Evolutionary conservation across 2,329 filamentous ascomycete species (phyloP), one percentile per base, ranked within the genome.

Genomic region (Scedosporium dehoogii): DNA sequence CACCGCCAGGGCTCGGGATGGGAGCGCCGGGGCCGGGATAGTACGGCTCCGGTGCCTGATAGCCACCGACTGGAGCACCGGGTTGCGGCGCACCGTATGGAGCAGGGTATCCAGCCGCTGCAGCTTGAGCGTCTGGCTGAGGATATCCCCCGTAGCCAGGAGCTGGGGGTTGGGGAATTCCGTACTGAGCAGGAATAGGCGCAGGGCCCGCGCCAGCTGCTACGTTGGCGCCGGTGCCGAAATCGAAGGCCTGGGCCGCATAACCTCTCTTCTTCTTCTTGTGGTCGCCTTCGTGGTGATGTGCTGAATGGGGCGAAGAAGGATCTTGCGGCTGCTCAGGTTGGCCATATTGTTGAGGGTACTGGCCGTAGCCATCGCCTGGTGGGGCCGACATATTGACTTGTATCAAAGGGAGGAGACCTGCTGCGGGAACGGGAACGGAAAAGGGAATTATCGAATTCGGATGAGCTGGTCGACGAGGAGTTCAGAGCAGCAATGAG

Each of bases 251-350:
- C 75, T 96, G 90, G 63, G 91, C 91, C 62, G 94, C 94, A 79
- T 97, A 97, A 63, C 90, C 88, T 80, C 92, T 85, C 84, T 96
- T 96, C 85, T 96, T 97, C 80, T 92, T 92, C 74, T 84, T 87
- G 66, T 78, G 81, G 57, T 79, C 78, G 53, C 80, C 79, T 33
- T 75, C 70, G 53, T 44, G 33, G n/a, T 48, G 42, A 75, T 69
- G 10, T 72, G 70, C 51, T 73, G 73, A 55, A 69, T 71, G 57
- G 73, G 66, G 62, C 76, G 74, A 60, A 68, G 71, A 63, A 76
- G 77, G 68, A 75, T 76, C 69, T 63, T 70, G 65, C 53, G 69
- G 68, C 57, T 76, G 74, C 63, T 75, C 74, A 59, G 75, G 70
- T 65, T 79, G 74, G 65, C 71, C 73, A 64, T 77, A 75, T 65